Evolutionary conservation across 1,284 basidiomycete genomes (phyloP).

Genomic region (Cutaneotrichosporon sp.): DNA sequence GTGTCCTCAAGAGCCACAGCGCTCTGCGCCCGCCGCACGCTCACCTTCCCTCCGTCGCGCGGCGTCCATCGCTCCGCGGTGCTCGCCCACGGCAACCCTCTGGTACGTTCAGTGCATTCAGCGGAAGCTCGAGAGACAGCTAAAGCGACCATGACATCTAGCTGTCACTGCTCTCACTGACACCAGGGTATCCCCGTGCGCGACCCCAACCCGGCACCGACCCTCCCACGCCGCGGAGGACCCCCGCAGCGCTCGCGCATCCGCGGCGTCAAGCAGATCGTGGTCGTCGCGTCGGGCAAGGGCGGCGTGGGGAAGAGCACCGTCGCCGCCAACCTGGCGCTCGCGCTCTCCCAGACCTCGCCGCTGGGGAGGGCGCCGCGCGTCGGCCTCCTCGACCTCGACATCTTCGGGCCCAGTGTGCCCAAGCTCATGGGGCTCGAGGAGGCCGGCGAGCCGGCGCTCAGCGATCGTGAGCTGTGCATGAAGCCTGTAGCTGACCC

Average conservation of each 20-base stretch:
- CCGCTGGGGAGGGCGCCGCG: constrained; percentile 52
- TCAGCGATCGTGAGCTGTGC: constrained; percentile 70
- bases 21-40: background rate
- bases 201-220: constrained; percentile 49
- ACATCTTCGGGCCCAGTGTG: constrained; percentile 95
- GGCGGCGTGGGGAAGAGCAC: constrained; percentile 98
- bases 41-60: no score
- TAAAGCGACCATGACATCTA: no score
- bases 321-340: constrained; percentile 82
- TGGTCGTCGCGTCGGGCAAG: constrained; percentile 91
- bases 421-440: constrained; percentile 94
- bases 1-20: background rate
- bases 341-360: constrained; percentile 52
- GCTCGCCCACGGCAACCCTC: constrained; percentile 40
- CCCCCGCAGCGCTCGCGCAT: constrained; percentile 57
- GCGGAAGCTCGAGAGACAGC: no score
- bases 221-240: constrained; percentile 52
- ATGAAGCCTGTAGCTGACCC: no score
- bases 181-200: constrained; percentile 49
- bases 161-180: no score
- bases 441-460: constrained; percentile 71
- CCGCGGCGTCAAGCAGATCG: constrained; percentile 61
- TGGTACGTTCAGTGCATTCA: no score
- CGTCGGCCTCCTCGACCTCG: constrained; percentile 89
- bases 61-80: constrained; percentile 5